phyloP scores from a whole-genome alignment of 441 rosid species.

The Corymbia calophylla region DNA sequence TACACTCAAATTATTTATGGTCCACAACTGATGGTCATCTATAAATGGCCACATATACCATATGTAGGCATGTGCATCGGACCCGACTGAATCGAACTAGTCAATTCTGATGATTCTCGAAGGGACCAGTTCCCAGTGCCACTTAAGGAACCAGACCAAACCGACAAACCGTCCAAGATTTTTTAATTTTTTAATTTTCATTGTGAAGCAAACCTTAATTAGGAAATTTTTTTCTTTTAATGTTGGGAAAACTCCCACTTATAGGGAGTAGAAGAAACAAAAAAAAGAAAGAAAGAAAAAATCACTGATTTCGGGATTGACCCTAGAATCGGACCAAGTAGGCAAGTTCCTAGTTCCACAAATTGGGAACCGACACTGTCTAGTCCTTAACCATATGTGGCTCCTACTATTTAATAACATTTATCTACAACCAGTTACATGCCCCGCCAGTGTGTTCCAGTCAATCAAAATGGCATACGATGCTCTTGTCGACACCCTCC shows the following conservation, averaged over 20 bases:
- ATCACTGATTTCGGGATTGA: no score
- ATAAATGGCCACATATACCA: not conserved
- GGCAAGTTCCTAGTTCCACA: not conserved
- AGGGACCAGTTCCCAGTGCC: fast-evolving
- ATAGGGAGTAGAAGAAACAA: not conserved
- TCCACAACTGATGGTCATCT: not conserved
- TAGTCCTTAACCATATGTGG: not conserved
- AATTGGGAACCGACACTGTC: not conserved
- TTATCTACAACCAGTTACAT: not conserved
- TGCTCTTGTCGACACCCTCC: not conserved
- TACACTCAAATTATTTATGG: not conserved
- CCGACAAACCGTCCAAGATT: fast-evolving
- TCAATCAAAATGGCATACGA: not conserved
- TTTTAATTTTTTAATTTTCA: no score
- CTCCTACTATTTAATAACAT: not conserved
- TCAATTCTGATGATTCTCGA: not conserved
- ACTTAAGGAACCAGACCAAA: not conserved
- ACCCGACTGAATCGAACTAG: not conserved
- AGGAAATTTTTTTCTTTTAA: not conserved
- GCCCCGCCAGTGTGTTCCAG: no score
- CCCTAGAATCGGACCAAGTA: not conserved
- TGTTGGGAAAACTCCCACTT: not conserved
- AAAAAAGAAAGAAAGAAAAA: no score
- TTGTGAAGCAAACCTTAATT: no score
- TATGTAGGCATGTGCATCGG: not conserved